Percentiles rank a stretch among this genome's conserved stretches.
Conservation (phyloP, 1,139 yeast species). For the Suhomyces bribrorum region DNA sequence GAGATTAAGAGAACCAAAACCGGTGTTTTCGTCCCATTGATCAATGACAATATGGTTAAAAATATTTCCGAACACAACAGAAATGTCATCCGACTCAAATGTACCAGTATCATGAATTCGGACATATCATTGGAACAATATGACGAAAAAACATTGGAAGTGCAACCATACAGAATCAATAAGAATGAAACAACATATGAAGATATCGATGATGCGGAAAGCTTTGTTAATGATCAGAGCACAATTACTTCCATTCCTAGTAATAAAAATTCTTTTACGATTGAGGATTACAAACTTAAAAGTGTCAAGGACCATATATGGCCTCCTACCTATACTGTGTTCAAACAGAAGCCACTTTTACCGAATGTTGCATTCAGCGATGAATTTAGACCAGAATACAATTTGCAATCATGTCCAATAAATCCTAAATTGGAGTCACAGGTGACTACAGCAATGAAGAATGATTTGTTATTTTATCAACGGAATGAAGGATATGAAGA, state of each 20-base stretch:
- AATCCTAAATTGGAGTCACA: slow-evolving; percentile 54
- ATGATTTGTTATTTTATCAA: slow-evolving; percentile 49
- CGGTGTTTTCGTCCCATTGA: slow-evolving; percentile 27
- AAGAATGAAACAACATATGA: slow-evolving; percentile 4
- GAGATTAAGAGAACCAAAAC: slow-evolving; percentile 32
- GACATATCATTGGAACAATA: not conserved
- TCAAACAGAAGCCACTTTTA: slow-evolving; percentile 18
- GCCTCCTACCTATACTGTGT: slow-evolving; percentile 1
- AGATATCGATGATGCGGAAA: slow-evolving; percentile 12
- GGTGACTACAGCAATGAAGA: slow-evolving; percentile 54
- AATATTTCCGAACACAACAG: slow-evolving; percentile 27
- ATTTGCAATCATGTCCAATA: slow-evolving; percentile 50
- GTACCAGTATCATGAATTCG: slow-evolving; percentile 32
- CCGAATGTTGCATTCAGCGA: slow-evolving; percentile 53
- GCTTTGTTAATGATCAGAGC: slow-evolving; percentile 12
- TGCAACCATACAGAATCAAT: slow-evolving; percentile 4
- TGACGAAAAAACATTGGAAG: slow-evolving; percentile 8
- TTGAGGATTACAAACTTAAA: not conserved
- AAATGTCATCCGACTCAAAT: slow-evolving; percentile 27
- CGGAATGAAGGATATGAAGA: slow-evolving; percentile 36
- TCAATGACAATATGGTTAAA: slow-evolving; percentile 21
- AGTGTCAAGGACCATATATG: not conserved
- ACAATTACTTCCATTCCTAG: slow-evolving; percentile 10
- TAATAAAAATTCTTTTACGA: not conserved
- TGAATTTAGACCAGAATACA: slow-evolving; percentile 54